Percentiles rank a stretch among this genome's conserved stretches.
phyloP scores from a whole-genome alignment of 2,329 filamentous ascomycete species.

The Penicillium sp. region DNA sequence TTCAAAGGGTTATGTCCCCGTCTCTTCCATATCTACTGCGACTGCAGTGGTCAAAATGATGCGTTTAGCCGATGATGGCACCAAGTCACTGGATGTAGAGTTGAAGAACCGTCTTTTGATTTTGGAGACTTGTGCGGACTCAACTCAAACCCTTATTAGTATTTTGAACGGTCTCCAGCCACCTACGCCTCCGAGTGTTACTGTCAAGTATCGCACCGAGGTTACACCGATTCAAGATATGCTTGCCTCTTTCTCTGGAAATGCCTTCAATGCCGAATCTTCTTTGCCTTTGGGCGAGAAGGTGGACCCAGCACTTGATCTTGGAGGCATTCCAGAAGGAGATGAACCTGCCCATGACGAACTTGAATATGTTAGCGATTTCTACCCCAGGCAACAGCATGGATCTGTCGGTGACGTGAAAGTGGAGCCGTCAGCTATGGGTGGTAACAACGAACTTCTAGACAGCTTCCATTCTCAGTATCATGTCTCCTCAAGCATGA shows the following conservation, averaged over 20 bases:
- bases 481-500: constrained; percentile 57
- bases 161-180: constrained; percentile 79
- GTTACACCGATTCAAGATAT: constrained; percentile 85
- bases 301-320: constrained; percentile 51
- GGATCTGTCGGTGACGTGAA: constrained; percentile 45
- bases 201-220: constrained; percentile 83
- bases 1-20: constrained; percentile 75
- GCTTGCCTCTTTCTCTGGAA: constrained; percentile 84
- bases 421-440: constrained; percentile 37
- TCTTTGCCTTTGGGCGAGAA: constrained; percentile 25
- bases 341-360: constrained; percentile 41
- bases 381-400: constrained; percentile 50
- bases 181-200: constrained; percentile 77
- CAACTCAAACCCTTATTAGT: constrained; percentile 84
- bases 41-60: constrained; percentile 66
- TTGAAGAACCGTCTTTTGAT: constrained; percentile 84
- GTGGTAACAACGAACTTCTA: constrained; percentile 40
- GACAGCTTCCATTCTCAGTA: constrained; percentile 58
- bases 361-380: constrained; percentile 58
- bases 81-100: constrained; percentile 74
- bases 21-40: constrained; percentile 85
- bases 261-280: constrained; percentile 64
- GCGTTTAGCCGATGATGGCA: constrained; percentile 57
- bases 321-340: constrained; percentile 42
- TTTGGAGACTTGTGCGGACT: constrained; percentile 94